Base-by-base conservation (phyloP, 495 filamentous ascomycete genomes). In the Podospora conica region DNA sequence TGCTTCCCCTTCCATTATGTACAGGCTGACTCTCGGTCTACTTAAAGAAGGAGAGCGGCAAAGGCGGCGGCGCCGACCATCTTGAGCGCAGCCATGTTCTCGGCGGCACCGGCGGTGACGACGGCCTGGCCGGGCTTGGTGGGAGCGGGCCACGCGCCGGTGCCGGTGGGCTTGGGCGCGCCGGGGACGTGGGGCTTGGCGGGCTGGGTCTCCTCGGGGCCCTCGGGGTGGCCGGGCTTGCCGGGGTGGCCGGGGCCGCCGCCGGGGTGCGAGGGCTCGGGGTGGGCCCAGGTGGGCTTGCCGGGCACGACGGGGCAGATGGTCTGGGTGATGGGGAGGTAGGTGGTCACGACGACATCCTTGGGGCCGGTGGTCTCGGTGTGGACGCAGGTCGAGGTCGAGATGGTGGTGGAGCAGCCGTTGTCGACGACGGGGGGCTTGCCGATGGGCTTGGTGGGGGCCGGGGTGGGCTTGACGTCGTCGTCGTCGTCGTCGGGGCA, bases 91-190 rank as follows among this genome's bases (percentile, higher is more conserved):
- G 21, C 64, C 3, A 57, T 18, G 57, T 33, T 33, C 31, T 59
- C 56, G 15, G 64, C 56, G 27, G 64, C 64, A 48, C 64, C 64
- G 20, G 64, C 64, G 20, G 64, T 65, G 64, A 65, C 64, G 57
- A 60, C 40, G 48, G 57, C 23, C 33, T 58, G 31, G 18, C 20
- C 21, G 22, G 64, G 24, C 12, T 29, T 65, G 61, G 48, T 56
- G 48, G 61, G 25, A 15, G 20, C 29, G 64, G 56, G 59, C 15
- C 20, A 65, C 40, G 48, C 15, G 64, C 64, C 64, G 3, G 64
- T 65, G 64, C 25, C 61, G 18, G 61, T 55, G 11, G 58, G 58
- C 55, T 25, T 24, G 25, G 55, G 22, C 3, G 23, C 55, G 55
- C 55, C 55, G 25, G 55, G 22, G n/a, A n/a, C 55, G 10, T 18